These are phyloP conservation scores for Cystobasidium ongulense DNA, from an alignment of 768 basidiomycete species.

Conservation along the genomic window DNA sequence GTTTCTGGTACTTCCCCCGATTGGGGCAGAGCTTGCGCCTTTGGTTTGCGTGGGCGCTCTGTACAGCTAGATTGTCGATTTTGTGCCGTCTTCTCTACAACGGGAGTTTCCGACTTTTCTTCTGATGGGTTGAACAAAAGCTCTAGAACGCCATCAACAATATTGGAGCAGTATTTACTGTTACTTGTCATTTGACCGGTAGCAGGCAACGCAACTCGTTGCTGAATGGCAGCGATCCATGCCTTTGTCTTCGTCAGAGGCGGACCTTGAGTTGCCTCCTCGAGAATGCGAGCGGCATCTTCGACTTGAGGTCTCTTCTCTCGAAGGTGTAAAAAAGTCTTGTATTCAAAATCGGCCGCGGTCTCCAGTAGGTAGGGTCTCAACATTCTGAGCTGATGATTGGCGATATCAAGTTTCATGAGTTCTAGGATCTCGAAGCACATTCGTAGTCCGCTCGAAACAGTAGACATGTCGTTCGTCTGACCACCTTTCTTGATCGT, in stretches of 20 bases:
- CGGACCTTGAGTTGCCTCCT: not conserved
- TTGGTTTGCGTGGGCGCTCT: conserved; percentile 31
- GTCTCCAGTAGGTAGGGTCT: conserved; percentile 78
- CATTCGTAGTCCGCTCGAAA: conserved; percentile 65
- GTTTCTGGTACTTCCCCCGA: conserved; percentile 60
- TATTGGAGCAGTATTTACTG: conserved; percentile 3
- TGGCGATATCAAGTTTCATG: conserved; percentile 95
- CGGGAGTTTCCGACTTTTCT: not conserved
- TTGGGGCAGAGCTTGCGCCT: conserved; percentile 5
- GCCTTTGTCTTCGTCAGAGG: conserved; percentile 13
- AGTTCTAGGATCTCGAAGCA: conserved; percentile 86
- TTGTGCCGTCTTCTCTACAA: not conserved
- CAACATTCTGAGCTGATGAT: conserved; percentile 86
- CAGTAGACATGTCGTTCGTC: conserved; percentile 56
- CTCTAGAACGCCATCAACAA: conserved; percentile 47
- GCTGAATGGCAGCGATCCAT: conserved; percentile 49
- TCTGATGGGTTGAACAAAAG: conserved; percentile 55
- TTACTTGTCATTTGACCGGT: not conserved
- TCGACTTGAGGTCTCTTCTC: not conserved
- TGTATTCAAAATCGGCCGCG: conserved; percentile 67
- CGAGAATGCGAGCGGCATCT: not conserved
- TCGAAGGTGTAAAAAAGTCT: conserved; percentile 33
- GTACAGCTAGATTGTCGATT: conserved; percentile 5
- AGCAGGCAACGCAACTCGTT: conserved; percentile 50
- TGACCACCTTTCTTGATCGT: conserved; percentile 35